Conservation (phyloP, 345 rosid genomes). For the Salix viminalis region DNA sequence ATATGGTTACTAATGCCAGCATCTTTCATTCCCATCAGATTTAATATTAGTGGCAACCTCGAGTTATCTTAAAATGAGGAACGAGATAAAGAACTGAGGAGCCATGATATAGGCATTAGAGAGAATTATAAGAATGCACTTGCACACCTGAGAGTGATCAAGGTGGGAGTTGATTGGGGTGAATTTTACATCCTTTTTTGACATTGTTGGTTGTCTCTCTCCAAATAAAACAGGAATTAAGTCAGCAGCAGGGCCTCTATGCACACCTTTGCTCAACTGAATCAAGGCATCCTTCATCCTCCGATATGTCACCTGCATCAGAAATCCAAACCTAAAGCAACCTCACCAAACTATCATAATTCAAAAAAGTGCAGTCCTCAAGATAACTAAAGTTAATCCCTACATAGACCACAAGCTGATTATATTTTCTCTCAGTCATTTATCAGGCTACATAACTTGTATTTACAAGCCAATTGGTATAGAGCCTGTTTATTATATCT, state of each 20-base stretch:
- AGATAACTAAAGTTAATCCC: slow-evolving; percentile 5
- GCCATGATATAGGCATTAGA: not conserved
- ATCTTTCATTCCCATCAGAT: too few relatives aligned
- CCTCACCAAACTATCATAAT: too few relatives aligned
- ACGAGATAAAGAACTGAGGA: too few relatives aligned
- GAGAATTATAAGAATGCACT: not conserved
- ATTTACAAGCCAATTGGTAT: not conserved
- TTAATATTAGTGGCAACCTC: too few relatives aligned
- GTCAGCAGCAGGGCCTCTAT: slow-evolving; percentile 84
- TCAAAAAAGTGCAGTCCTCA: not conserved
- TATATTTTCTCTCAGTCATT: not conserved
- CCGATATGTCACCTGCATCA: slow-evolving; percentile 67
- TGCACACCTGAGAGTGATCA: slow-evolving; percentile 78
- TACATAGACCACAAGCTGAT: not conserved
- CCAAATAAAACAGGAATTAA: slow-evolving; percentile 84
- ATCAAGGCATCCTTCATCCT: slow-evolving; percentile 92
- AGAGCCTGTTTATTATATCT: too few relatives aligned
- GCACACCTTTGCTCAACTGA: slow-evolving; percentile 77
- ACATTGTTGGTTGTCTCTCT: slow-evolving; percentile 50
- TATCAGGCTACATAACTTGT: not conserved
- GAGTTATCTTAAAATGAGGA: too few relatives aligned
- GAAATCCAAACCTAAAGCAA: slow-evolving; percentile 7
- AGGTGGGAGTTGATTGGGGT: slow-evolving; percentile 65
- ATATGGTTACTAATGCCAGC: too few relatives aligned
- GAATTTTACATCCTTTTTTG: slow-evolving; percentile 56